Evolutionary conservation across 805 yeast genomes (phyloP), one percentile per base, ranked within the genome.

Genomic region (Priceomyces medius): DNA sequence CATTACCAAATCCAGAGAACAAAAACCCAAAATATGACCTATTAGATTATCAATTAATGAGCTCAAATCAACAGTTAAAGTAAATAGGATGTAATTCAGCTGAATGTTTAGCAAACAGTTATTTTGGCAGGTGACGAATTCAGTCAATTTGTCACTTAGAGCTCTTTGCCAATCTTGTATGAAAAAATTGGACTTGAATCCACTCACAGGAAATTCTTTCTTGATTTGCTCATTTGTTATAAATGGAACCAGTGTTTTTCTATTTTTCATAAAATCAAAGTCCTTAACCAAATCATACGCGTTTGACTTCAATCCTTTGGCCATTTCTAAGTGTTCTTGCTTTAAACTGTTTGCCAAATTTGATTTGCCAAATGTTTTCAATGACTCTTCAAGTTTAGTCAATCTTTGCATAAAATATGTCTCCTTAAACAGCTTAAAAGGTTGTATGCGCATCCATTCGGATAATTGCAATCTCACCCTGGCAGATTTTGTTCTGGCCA

Each of bases 391-490:
- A 28, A 58, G 44, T 20, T 54, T 54, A 10, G 36, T 37, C 23
- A 54, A 40, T 32, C 51, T 54, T 13, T 50, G 51, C 7, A 47
- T 28, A 24, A 62, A 55, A 33, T 46, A 46, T 7, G 48, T 36
- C 20, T 48, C 48, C 34, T 52, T 51, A 35, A 63, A 59, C 40
- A 63, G 58, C 16, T 51, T 48, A 38, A 68, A 66, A 0, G 75
- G 75, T 34, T 56, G 51, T 13, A 70, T 39, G 17, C 53, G 53
- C 53, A 68, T 58, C 75, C 75, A 70, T 42, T 66, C 65, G 6
- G 51, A 45, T 12, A 69, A 41, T 38, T 68, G 73, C 4, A 56
- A 41, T 31, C 58, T 47, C 2, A 58, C 48, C 27, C 54, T 41
- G 24, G 45, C 51, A 12, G 58, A 50, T 31, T 47, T 49, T 13